Conservation (phyloP, 2,329 filamentous ascomycete genomes). For the Harringtonia lauricola region DNA sequence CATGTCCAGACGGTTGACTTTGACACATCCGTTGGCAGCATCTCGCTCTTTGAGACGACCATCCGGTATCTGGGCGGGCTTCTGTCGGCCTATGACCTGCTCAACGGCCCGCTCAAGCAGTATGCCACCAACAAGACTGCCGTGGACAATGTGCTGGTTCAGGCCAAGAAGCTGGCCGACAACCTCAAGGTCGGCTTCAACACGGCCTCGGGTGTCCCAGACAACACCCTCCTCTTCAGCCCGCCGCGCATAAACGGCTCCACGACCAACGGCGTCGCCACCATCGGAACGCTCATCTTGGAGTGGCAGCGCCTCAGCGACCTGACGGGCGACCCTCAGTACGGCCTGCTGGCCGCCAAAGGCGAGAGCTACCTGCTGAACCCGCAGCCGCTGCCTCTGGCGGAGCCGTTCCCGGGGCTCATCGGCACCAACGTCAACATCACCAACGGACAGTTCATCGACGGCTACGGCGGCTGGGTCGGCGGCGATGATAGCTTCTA, state of each 20-base stretch:
- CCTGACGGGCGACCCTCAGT: slow-evolving; percentile 55
- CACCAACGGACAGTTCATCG: slow-evolving; percentile 52
- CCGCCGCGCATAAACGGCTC: slow-evolving; percentile 37
- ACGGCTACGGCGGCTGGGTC: slow-evolving; percentile 63
- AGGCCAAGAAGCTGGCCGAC: slow-evolving; percentile 60
- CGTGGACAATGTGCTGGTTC: slow-evolving; percentile 50
- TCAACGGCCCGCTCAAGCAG: slow-evolving; percentile 52
- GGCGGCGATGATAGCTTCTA: slow-evolving; percentile 74
- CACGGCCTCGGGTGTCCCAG: slow-evolving; percentile 63
- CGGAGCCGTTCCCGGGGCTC: slow-evolving; percentile 67
- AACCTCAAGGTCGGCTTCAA: slow-evolving; percentile 68
- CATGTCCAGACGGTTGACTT: slow-evolving; percentile 65
- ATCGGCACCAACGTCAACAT: slow-evolving; percentile 59
- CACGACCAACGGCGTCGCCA: slow-evolving; percentile 60
- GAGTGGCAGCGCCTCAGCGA: slow-evolving; percentile 80
- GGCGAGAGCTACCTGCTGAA: slow-evolving; percentile 60
- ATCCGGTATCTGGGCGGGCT: slow-evolving; percentile 80
- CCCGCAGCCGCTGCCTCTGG: slow-evolving; percentile 42
- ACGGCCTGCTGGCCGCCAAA: slow-evolving; percentile 53
- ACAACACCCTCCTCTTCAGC: slow-evolving; percentile 54
- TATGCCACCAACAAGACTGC: slow-evolving; percentile 27
- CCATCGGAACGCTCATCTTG: slow-evolving; percentile 65
- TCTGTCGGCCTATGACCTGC: slow-evolving; percentile 61
- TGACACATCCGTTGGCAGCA: slow-evolving; percentile 41
- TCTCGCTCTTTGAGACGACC: slow-evolving; percentile 83